Percentiles rank a stretch among this genome's conserved stretches.
These are phyloP conservation scores for Notholithocarpus densiflorus DNA, from an alignment of 306 rosid genomes.

Conservation along the genomic window DNA sequence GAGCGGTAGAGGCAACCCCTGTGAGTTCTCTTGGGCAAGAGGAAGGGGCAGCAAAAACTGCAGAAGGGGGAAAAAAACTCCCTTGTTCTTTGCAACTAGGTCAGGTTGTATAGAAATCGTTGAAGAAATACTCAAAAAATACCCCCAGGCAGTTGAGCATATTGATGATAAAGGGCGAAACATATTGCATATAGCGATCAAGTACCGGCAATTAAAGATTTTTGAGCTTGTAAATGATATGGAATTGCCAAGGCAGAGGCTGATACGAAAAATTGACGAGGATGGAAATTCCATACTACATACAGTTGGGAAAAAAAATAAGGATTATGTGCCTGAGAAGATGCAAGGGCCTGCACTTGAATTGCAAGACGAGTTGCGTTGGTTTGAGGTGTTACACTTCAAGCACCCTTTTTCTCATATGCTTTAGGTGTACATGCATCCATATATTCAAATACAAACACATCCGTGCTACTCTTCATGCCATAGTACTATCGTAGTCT, in stretches of 20 bases:
- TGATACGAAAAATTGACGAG: not conserved
- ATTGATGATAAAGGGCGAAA: too few species aligned
- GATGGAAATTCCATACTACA: not conserved
- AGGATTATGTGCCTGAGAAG: not conserved
- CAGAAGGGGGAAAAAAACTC: not conserved
- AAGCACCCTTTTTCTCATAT: not conserved
- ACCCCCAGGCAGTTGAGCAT: not conserved
- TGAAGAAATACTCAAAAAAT: not conserved
- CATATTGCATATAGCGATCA: too few species aligned
- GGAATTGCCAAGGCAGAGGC: not conserved
- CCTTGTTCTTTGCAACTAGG: not conserved
- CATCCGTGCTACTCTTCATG: not conserved
- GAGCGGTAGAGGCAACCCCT: not conserved
- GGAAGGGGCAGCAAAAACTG: not conserved
- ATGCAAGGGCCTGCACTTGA: not conserved
- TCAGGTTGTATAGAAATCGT: not conserved
- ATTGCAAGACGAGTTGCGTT: not conserved
- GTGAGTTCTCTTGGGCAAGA: not conserved
- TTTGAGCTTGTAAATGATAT: not conserved
- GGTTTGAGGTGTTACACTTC: not conserved
- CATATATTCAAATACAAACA: not conserved
- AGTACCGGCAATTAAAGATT: not conserved
- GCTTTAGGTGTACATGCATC: not conserved
- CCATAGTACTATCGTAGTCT: not conserved
- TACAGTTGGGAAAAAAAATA: not conserved